Evolutionary conservation across 2,329 filamentous ascomycete species (phyloP), one percentile per base, ranked within the genome.

Genomic region (Parasarocladium wereldwijsianum): DNA sequence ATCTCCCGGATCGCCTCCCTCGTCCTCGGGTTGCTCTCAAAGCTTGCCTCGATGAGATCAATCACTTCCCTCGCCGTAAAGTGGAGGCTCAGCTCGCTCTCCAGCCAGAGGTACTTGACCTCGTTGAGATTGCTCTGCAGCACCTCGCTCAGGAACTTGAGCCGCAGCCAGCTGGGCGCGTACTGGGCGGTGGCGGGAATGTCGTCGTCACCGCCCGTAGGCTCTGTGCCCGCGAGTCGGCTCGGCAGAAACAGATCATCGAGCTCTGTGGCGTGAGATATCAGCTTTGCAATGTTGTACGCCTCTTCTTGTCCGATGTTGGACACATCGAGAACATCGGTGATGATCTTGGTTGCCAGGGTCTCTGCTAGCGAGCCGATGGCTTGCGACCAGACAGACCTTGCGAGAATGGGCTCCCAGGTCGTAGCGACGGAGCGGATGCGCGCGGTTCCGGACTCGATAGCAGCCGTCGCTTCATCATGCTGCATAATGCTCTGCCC

Each of bases 81-180:
- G 46, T 76, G 73, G 21, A 76, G 45, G 37, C 70, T 74, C 24
- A 78, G 53, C 46, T 76, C 71, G 47, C 70, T 72, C 37, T 78
- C 71, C 41, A 66, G 60, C 73, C 73, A 78, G 21, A 78, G 48
- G 37, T 59, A 76, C 34, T 58, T 60, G 33, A 78, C 66, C 37
- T 77, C 73, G 37, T 65, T 66, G 31, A 77, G 54, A 42, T 77
- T 76, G 40, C 70, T 75, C 53, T 78, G 72, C 38, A 78, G 54
- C 17, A 77, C 64, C 46, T 77, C 67, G 37, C 65, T 66, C 12
- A 78, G 55, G 40, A 69, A 77, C 49, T 76, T 70, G 35, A 78
- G 58, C 28, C 71, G 62, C 34, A 77, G 55, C 73, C 73, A 78
- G 28, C 60, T 62, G 3, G 61, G 56, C 4, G 70, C 69, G 38